Evolutionary conservation across 2,329 filamentous ascomycete genomes (phyloP), one percentile per base, ranked within the genome.

Genomic region (Xylaria arbuscula): DNA sequence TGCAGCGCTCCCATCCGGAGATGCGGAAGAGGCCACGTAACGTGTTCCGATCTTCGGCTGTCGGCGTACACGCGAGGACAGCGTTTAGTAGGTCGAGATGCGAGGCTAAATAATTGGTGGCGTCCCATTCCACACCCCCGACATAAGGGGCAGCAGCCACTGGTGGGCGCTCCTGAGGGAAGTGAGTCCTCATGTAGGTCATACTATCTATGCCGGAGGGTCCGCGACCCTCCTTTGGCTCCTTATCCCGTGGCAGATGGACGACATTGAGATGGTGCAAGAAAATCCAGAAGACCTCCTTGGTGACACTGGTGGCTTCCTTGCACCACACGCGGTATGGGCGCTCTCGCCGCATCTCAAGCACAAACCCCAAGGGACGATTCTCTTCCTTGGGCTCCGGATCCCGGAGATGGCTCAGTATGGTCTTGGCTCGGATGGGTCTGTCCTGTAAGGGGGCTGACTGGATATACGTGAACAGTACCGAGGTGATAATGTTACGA

Each of bases 271-370:
- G 85, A 74, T 97, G 92, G 80, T 98, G 95, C 62, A 98, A 86
- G 82, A 98, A 99, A 78, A 98, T 98, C 95, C 95, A 99, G 79
- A 99, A 99, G 34, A 98, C 95, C 79, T 99, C 95, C 80, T 98
- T 98, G 50, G 94, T 97, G 56, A 98, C 95, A 75, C 92, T 94
- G 68, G 91, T 90, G 19, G 95, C 89, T 81, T 99, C 96, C 80
- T 94, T 96, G 81, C 91, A 93, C 95, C 95, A 99, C 2, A 97
- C 88, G 40, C 93, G 92, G 80, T 98, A 99, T 0, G 95, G 95
- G 0, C 95, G 88, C 58, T 93, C 89, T 42, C 91, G 90, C 74
- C 92, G 91, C 89, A 98, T 98, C 69, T 94, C 92, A 24, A 95
- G 83, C 55, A 98, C 94, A 78, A 98, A 98, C 2, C 90, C 90